phyloP scores from a whole-genome alignment of 73 alveolate species.

The Symbiodinium pilosum region DNA sequence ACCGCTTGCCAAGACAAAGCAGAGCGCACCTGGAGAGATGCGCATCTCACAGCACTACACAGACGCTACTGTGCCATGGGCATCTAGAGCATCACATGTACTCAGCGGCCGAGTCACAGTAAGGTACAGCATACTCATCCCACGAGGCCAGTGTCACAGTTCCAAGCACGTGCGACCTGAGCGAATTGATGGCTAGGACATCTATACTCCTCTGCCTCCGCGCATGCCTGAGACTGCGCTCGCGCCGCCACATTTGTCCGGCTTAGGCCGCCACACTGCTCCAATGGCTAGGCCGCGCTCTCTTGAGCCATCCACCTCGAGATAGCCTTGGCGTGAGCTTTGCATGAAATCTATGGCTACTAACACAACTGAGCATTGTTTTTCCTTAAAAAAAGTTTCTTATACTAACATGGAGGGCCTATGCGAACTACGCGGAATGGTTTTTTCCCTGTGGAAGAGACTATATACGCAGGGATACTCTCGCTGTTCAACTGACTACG shows the following conservation, averaged over 20 bases:
- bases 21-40: not conserved
- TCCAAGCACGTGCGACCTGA: not conserved
- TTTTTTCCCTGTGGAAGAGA: not conserved
- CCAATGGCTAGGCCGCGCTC: constrained; percentile 4
- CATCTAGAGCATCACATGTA: not conserved
- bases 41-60: not conserved
- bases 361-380: too few relatives aligned
- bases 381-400: too few relatives aligned
- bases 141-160: not conserved
- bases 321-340: not conserved
- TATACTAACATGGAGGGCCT: not conserved
- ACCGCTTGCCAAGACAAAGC: not conserved
- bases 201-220: too few relatives aligned
- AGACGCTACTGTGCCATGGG: not conserved
- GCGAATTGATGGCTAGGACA: too few relatives aligned
- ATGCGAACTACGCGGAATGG: not conserved
- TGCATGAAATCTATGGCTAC: too few relatives aligned
- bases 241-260: too few relatives aligned
- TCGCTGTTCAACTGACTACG: too few relatives aligned
- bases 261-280: constrained; percentile 14
- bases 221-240: too few relatives aligned
- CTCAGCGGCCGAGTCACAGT: not conserved
- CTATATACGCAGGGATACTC: not conserved
- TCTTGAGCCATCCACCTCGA: not conserved
- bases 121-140: not conserved